phyloP scores from a whole-genome alignment of 192 early-diverging fungal genomes.

The Backusella tarrabulga region DNA sequence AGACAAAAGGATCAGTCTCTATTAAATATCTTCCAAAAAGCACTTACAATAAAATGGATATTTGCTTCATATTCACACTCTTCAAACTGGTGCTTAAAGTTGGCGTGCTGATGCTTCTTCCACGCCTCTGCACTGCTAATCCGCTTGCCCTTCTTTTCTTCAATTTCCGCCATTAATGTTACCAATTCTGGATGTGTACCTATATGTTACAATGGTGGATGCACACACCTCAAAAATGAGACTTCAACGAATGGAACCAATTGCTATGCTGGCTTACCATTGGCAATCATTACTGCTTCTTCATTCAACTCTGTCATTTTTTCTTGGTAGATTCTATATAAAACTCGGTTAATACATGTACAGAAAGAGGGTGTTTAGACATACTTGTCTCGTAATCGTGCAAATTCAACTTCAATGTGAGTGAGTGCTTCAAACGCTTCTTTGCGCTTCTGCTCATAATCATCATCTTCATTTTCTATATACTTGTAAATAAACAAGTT shows the following conservation, averaged over 20 bases:
- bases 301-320: slow-evolving; percentile 50
- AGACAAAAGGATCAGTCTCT: background rate
- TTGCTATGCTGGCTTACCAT: slow-evolving; percentile 23
- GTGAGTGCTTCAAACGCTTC: slow-evolving; percentile 54
- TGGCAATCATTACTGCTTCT: slow-evolving; percentile 52
- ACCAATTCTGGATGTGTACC: slow-evolving; percentile 52
- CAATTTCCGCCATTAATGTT: slow-evolving; percentile 51
- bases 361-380: background rate
- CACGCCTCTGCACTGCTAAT: slow-evolving; percentile 44
- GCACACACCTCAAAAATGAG: too few relatives aligned
- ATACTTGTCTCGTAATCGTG: slow-evolving; percentile 55
- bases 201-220: background rate
- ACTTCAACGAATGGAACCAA: background rate
- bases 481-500: too few relatives aligned
- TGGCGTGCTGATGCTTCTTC: slow-evolving; percentile 40
- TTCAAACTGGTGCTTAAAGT: slow-evolving; percentile 40
- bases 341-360: background rate
- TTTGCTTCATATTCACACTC: slow-evolving; percentile 49
- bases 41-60: slow-evolving; percentile 39
- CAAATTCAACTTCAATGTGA: slow-evolving; percentile 58
- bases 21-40: too few relatives aligned
- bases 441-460: slow-evolving; percentile 47
- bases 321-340: slow-evolving; percentile 53
- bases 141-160: slow-evolving; percentile 45
- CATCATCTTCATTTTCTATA: slow-evolving; percentile 37